Conservation (phyloP, 495 filamentous ascomycete species). For the Penicillium daleae region DNA sequence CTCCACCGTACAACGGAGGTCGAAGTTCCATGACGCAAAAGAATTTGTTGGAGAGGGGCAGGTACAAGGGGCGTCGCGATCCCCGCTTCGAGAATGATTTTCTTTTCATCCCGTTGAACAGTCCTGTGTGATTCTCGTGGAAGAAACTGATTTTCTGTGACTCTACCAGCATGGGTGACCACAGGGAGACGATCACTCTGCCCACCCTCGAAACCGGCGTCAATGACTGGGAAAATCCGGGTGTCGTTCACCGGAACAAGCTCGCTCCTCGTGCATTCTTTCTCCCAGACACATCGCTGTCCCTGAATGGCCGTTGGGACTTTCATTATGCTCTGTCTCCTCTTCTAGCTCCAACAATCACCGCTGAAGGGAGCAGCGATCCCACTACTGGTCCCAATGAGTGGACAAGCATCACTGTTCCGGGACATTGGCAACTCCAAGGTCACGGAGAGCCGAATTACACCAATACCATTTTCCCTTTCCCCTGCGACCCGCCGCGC, state of each 20-base stretch:
- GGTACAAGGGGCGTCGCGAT: not conserved
- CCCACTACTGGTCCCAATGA: not conserved
- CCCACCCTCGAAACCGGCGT: not conserved
- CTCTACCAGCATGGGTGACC: not conserved
- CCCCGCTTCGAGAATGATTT: not conserved
- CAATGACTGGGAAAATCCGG: slow-evolving; percentile 1
- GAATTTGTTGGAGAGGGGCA: not conserved
- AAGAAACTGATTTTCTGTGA: not conserved
- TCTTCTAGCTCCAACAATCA: not conserved
- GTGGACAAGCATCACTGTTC: not conserved
- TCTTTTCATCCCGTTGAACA: not conserved
- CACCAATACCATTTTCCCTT: slow-evolving; percentile 42
- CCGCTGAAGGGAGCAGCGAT: not conserved
- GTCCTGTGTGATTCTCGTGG: not conserved
- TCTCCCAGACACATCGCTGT: not conserved
- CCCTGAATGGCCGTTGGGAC: not conserved
- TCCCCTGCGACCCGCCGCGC: slow-evolving; percentile 61
- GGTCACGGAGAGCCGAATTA: not conserved
- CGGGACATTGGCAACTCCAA: slow-evolving; percentile 1
- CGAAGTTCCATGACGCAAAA: not conserved
- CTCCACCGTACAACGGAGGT: not conserved
- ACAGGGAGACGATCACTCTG: not conserved
- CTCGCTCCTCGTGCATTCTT: slow-evolving; percentile 1
- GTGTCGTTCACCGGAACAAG: not conserved
- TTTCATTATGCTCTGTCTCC: not conserved